Percentiles rank a stretch among this genome's conserved stretches.
phyloP scores from a whole-genome alignment of 176 grass and related monocot genomes.

The Tuctoria greenei region DNA sequence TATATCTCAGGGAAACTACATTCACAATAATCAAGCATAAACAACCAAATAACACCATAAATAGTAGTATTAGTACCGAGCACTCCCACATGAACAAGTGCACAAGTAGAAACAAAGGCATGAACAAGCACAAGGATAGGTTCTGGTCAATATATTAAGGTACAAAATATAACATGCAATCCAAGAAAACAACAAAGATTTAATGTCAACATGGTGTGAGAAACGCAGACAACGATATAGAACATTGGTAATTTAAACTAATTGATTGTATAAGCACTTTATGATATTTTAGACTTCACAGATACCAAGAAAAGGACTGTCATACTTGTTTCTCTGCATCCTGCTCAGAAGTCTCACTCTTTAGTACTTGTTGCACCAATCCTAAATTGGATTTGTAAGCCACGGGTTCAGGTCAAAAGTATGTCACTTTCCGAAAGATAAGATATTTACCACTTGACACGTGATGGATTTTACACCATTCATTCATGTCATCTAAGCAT shows the following conservation, averaged over 20 bases:
- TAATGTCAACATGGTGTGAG: background rate
- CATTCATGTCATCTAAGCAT: constrained; percentile 80
- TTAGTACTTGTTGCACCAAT: constrained; percentile 54
- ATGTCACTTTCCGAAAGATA: constrained; percentile 8
- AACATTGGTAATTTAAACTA: background rate
- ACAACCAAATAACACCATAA: background rate
- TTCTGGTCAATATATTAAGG: background rate
- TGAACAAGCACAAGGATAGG: background rate
- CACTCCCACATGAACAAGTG: background rate
- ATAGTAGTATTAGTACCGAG: background rate
- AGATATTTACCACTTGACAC: constrained; percentile 65
- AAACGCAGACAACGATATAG: background rate
- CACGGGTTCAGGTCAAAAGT: background rate
- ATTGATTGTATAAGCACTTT: constrained; percentile 8
- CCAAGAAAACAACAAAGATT: background rate
- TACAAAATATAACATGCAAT: constrained; percentile 1
- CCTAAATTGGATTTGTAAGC: constrained; percentile 52
- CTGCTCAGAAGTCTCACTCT: constrained; percentile 57
- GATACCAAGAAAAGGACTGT: constrained; percentile 8
- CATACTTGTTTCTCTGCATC: constrained; percentile 68
- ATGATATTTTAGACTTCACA: background rate
- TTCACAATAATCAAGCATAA: background rate
- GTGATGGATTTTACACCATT: constrained; percentile 82
- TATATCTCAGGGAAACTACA: constrained; percentile 13
- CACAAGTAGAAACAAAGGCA: background rate